Evolutionary conservation across 163 green algal species (phyloP), one percentile per base, ranked within the genome.

Genomic region (Scenedesmus sp.): DNA sequence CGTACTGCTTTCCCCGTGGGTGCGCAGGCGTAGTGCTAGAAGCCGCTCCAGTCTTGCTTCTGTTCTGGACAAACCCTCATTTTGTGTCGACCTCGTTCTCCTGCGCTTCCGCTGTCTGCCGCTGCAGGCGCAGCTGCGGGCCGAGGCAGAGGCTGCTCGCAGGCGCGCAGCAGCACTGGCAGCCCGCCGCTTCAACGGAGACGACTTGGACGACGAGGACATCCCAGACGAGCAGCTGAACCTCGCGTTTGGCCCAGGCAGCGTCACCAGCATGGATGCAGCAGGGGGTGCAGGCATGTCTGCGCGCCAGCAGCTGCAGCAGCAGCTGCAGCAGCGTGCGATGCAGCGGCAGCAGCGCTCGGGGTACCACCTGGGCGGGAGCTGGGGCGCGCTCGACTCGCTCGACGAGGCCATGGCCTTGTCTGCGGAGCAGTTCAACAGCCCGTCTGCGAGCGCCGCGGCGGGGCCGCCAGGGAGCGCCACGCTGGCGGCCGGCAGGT

Each of bases 161-260:
- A 7, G 24, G 12, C 78, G 30, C 4, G 79, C 79, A 49, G 87
- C 87, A 33, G 87, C 76, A 15, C 85, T 90, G 4, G 70, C 70
- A 22, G 76, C 49, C 40, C 76, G 78, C 35, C 42, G 87, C n/a
- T 80, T 76, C 30, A 26, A 42, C 22, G 59, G 13, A 1, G 87
- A 87, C 12, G 78, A 81, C 6, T 68, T 73, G 6, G 87, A 91
- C 13, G 81, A 86, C 10, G 81, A 86, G 4, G 86, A 85, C 22
- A 53, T 90, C 9, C 26, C 30, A 13, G 70, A 84, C 5, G 61
- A 90, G 2, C 43, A 73, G n/a, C 70, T 90, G 26, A 22, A 22
- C 13, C 20, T 90, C n/a, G 56, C 42, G 4, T 65, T 90, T 20
- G 85, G 85, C n/a, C 65, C n/a, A 16, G 56, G 56, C 59, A 43